Base-by-base conservation (phyloP, 176 grass and related monocot species). In the Leersia perrieri region DNA sequence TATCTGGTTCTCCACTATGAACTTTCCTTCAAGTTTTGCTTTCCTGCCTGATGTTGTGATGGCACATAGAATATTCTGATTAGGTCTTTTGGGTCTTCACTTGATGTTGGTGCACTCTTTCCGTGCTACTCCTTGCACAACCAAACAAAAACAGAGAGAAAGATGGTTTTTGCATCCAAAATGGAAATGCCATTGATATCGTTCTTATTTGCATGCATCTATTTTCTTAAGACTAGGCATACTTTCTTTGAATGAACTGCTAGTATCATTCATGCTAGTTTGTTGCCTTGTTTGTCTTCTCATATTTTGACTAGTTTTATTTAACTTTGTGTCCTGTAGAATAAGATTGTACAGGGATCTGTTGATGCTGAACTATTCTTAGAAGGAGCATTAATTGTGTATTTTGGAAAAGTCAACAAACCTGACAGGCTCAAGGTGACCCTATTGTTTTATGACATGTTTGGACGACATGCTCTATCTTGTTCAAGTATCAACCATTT, bases 341-440 rank as follows among this genome's bases (percentile, higher is more conserved):
- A 79, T 85, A 90, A 84, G 68, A 73, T 85, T 72, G 45, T 89
- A 80, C 91, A 92, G 87, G 96, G 91, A 80, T 88, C 88, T 78
- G 81, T 84, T 69, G 96, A 95, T 89, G 75, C 78, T 40, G 96
- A 99, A 58, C 67, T 93, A 51, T 95, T 90, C 68, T 38, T 99
- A 80, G 96, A 99, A 40, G 60, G 84, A 45, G 88, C 92, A 67
- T 87, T 99, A 79, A 79, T 80, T 77, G 79, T 83, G 4, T 99
- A 92, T 80, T 87, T 80, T 73, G 87, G 88, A 78, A 93, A 91
- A 80, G 63, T 82, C 29, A 75, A 87, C 76, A 89, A 85, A 79
- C 73, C 89, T 63, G 92, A 91, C 7, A 94, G 84, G 70, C 83
- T 95, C 71, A 95, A 93, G 92, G 96, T 99, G 51, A 90, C 7